Base-by-base conservation (phyloP, 1,139 yeast genomes). In the Yamadazyma spencermartinsiae region DNA sequence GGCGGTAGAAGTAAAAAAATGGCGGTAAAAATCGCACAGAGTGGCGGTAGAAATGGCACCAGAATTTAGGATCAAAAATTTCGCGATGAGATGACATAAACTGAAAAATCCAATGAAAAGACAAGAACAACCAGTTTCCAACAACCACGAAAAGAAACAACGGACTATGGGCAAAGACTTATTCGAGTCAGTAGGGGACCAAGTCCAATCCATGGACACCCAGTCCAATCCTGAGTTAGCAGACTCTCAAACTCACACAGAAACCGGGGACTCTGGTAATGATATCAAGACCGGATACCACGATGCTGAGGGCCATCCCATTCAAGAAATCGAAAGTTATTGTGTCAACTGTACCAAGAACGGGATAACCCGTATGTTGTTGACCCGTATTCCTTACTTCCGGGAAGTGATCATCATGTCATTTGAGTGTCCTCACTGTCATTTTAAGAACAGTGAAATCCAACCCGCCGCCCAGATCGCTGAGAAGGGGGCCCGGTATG, bases 301-400 rank as follows among this genome's bases (percentile, higher is more conserved):
- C 8, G 96, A 87, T 59, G 83, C 86, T n/a, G 82, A 80, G 57
- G 97, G 96, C n/a, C 95, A 88, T 52, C 95, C 96, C 4, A 95
- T 92, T 14, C 97, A 89, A 61, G 98, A 92, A 60, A 79, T 94
- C 47, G 94, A 90, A 58, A 88, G 97, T 14, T 68, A 90, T 38
- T 94, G 99, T 69, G 90, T 94, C 96, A 87, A 88, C 68, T 94
- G 99, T 63, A 88, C 83, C 49, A 68, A 90, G 51, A 75, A 80
- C 42, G 99, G 99, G 44, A 72, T 72, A 36, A 92, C 98, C 12
- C 72, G 95, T 51, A 61, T 94, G 61, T 71, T 94, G 38, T 71
- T 94, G 55, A 92, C 99, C 12, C 74, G 81, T 44, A 94, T 94
- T 51, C 99, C 99, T 10, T 89, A 72, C 55, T 94, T 94, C 68